A percentile compares a stretch with the other conserved stretches of the same genome.
These are phyloP conservation scores for Globisporangium apiculatum DNA, from an alignment of 352 stramenopile genomes.

Conservation along the genomic window DNA sequence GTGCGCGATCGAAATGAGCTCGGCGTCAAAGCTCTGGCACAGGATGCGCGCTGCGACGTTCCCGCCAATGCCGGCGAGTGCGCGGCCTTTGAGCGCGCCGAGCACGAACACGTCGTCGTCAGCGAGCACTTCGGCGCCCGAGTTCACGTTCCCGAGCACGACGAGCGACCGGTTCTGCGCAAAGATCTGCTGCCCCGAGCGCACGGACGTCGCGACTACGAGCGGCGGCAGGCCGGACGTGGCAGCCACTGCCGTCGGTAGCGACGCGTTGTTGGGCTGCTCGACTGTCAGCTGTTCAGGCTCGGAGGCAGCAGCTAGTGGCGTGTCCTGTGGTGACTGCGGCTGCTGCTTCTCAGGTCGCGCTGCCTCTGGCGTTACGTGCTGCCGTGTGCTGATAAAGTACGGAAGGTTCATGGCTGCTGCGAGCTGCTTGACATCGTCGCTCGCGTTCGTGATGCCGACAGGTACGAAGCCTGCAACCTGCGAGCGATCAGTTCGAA, in stretches of 20 bases:
- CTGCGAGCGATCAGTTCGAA: conserved; percentile 1
- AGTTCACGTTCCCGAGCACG: conserved; percentile 82
- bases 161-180: conserved; percentile 77
- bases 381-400: conserved; percentile 69
- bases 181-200: conserved; percentile 86
- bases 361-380: conserved; percentile 9
- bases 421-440: conserved; percentile 74
- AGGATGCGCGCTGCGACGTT: conserved; percentile 59
- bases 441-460: conserved; percentile 78
- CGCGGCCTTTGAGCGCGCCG: conserved; percentile 74
- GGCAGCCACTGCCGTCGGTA: background rate
- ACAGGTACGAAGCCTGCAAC: conserved; percentile 55
- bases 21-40: conserved; percentile 81
- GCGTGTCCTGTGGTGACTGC: background rate
- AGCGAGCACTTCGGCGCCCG: conserved; percentile 80
- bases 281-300: background rate
- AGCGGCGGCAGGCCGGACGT: conserved; percentile 24
- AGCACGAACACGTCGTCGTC: conserved; percentile 84
- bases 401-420: conserved; percentile 55
- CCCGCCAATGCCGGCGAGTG: conserved; percentile 78
- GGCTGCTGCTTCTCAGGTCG: background rate
- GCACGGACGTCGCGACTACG: conserved; percentile 66
- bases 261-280: background rate
- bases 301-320: background rate
- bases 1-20: conserved; percentile 87